These are phyloP conservation scores for Truncatella angustata DNA, from an alignment of 2,329 filamentous ascomycete species.

Conservation along the genomic window DNA sequence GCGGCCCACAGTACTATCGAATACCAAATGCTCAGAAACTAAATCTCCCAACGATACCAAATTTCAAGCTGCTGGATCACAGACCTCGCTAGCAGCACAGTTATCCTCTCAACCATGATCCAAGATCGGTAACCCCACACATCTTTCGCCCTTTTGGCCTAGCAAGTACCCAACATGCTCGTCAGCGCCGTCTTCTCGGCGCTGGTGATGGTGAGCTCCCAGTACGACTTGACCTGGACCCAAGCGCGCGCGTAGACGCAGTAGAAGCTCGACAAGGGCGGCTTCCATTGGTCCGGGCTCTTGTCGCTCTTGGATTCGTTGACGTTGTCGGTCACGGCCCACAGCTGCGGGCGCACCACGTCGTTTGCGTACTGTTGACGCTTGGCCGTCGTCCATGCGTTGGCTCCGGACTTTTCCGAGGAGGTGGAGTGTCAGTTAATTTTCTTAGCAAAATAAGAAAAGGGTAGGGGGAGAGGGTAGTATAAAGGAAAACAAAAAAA, in stretches of 20 bases:
- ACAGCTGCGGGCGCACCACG: slow-evolving; percentile 69
- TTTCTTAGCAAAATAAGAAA: background rate
- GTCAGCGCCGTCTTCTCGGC: slow-evolving; percentile 69
- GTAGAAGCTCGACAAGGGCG: slow-evolving; percentile 64
- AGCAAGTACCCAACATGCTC: slow-evolving; percentile 66
- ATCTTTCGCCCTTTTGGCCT: background rate
- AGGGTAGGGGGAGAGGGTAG: background rate
- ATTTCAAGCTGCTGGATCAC: background rate
- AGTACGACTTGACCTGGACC: slow-evolving; percentile 76
- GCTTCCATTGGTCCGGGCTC: slow-evolving; percentile 76
- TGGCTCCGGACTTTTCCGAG: slow-evolving; percentile 75
- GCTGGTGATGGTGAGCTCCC: slow-evolving; percentile 64
- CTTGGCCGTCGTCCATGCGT: slow-evolving; percentile 65
- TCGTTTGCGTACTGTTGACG: slow-evolving; percentile 76
- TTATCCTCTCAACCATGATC: background rate
- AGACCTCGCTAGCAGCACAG: background rate
- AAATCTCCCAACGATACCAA: background rate
- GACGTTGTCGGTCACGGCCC: slow-evolving; percentile 75
- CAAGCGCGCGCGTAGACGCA: slow-evolving; percentile 78
- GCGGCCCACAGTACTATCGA: too few species aligned
- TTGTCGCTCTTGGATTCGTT: slow-evolving; percentile 74
- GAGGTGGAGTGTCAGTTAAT: slow-evolving; percentile 6
- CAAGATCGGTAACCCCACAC: background rate
- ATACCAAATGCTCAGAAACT: background rate
- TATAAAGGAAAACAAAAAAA: too few species aligned